Evolutionary conservation across 306 rosid genomes (phyloP), one percentile per base, ranked within the genome.

Genomic region (Glycine soja): DNA sequence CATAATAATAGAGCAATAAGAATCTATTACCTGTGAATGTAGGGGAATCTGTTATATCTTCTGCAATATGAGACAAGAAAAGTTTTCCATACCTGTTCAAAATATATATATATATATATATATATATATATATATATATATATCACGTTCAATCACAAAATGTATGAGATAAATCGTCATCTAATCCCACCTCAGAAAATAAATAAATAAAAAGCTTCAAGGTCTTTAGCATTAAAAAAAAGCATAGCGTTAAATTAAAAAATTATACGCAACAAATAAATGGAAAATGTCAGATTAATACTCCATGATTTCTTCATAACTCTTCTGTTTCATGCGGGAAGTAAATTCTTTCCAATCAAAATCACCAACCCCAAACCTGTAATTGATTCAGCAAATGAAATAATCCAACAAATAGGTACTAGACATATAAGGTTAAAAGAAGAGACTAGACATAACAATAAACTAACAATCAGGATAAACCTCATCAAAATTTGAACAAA

Each of bases 401-500:
- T 66, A 15, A 79, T 82, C 61, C 30, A 24, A 24, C 30, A 24
- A 24, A 1, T 2, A 24, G 30, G 2, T 24, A 24, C 30, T 24
- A 24, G 30, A 24, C 30, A 54, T 10, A 30, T 10, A 30, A 61
- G 67, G 67, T 61, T 61, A 61, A 11, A n/a, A 24, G 15, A 11
- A 61, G 42, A 61, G 90, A 94, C 75, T 32, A 63, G 36, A 47
- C 61, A 50, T 30, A 36, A 36, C 5, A 36, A 54, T 13, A 78
- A 64, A 79, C 57, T 47, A 76, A 32, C 43, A 62, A 63, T 34
- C 46, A 36, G 46, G 43, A 30, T 5, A 3, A 81, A 95, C 99
- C 99, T 95, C 99, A 93, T 95, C 78, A 93, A 81, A 79, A 89
- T 85, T 86, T 95, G 98, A 71, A 95, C 97, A 88, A 95, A 93